Evolutionary conservation across 495 filamentous ascomycete species (phyloP), one percentile per base, ranked within the genome.

Genomic region (Talaromyces trachyspermus): DNA sequence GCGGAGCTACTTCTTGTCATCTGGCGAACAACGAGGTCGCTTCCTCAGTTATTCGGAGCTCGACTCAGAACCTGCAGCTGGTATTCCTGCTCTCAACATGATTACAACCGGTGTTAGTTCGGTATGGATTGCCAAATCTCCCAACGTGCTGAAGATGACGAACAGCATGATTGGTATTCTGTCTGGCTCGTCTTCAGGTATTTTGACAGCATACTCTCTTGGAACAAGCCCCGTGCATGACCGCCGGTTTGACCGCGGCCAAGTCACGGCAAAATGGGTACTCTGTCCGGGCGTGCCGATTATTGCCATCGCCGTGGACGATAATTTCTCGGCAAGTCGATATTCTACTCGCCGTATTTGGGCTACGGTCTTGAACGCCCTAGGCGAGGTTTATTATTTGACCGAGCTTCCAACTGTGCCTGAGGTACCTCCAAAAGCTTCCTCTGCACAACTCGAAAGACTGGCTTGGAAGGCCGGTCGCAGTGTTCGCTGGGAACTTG

Each of bases 211-310:
- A 0, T 95, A 89, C 63, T 81, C 87, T 11, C 61, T 95, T 5
- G 87, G 87, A 26, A 72, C 75, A 7, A 77, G 81, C 61, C 79
- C 81, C 14, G 66, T 79, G 4, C 77, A 80, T 26, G 82, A 83
- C 8, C 72, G 77, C 27, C 81, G 84, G 15, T 80, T 82, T 52
- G 72, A 75, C 29, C 78, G 80, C 22, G 89, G 88, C 4, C 84
- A 90, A 48, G 70, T 89, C 35, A 92, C 88, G 20, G 85, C 85
- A 44, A 82, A 79, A 52, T 97, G 90, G 89, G 80, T 86, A 18
- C 70, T 98, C 19, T 86, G 87, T 52, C 94, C 92, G 2, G 92
- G 92, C 33, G 88, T 98, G 4, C 92, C 92, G 4, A 90, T 98
- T 36, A 78, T 96, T 27, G 78, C 79, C 11, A 83, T 98, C 49